phyloP scores from a whole-genome alignment of 179 eudicot species.

The Heliamphora pulchella region DNA sequence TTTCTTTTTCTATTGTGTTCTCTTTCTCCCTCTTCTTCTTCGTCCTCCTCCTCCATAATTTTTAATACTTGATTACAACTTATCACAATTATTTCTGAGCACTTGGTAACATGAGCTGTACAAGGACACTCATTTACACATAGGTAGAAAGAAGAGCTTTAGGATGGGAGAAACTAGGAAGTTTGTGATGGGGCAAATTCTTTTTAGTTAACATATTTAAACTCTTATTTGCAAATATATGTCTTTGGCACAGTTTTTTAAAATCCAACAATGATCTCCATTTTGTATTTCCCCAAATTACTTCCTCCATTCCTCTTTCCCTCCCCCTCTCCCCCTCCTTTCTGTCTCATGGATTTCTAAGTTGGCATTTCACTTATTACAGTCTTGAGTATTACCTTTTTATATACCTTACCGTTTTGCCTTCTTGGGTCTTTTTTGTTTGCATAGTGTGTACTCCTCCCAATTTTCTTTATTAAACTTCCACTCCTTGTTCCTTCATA shows the following conservation, averaged over 20 bases:
- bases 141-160: background rate
- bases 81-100: background rate
- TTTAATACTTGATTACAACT: background rate
- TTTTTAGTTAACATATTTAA: background rate
- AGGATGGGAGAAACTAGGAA: conserved; percentile 7
- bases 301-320: background rate
- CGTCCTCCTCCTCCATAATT: too few relatives aligned
- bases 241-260: background rate
- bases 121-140: background rate
- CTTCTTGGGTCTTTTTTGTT: background rate
- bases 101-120: background rate
- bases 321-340: background rate
- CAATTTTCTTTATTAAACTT: background rate
- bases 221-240: background rate
- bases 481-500: background rate
- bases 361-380: background rate
- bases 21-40: background rate
- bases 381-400: background rate
- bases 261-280: background rate
- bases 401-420: background rate
- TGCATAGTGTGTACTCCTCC: background rate
- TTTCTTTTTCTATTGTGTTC: background rate
- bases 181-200: background rate
- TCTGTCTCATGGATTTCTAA: background rate
- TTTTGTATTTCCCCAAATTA: too few relatives aligned